phyloP scores from a whole-genome alignment of 306 rosid genomes.

The Cicer cuneatum region DNA sequence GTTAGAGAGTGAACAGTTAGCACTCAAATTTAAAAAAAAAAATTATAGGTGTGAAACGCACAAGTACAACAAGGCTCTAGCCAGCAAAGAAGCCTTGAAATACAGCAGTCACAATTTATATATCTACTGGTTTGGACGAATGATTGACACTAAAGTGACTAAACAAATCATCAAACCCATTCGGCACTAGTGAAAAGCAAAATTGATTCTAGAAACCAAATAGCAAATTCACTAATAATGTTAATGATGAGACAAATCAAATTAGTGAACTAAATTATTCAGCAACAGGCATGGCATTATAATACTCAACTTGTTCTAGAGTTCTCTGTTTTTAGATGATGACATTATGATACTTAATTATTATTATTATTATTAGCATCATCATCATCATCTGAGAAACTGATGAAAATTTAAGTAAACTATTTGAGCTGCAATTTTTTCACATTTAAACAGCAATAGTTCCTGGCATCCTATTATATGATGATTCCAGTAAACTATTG shows the following conservation, averaged over 20 bases:
- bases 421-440: slow-evolving; percentile 6
- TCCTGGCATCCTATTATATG: too few species aligned
- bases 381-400: too few species aligned
- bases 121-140: slow-evolving; percentile 10
- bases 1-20: too few species aligned
- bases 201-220: slow-evolving; percentile 4
- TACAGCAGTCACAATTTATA: slow-evolving; percentile 5
- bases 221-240: background rate
- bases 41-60: background rate
- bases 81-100: slow-evolving; percentile 16
- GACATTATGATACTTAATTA: too few species aligned
- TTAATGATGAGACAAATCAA: slow-evolving; percentile 8
- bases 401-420: background rate
- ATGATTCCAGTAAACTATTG: background rate
- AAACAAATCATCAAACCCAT: background rate
- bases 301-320: slow-evolving; percentile 8
- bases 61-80: background rate
- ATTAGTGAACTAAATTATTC: slow-evolving; percentile 11
- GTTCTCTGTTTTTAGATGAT: background rate
- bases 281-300: slow-evolving; percentile 6
- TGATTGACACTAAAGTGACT: background rate
- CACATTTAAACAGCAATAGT: background rate
- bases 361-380: too few species aligned
- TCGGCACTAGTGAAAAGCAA: slow-evolving; percentile 21
- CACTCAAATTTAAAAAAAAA: background rate